Conservation (phyloP, 2,329 filamentous ascomycete species). For the Neonectria sp. region DNA sequence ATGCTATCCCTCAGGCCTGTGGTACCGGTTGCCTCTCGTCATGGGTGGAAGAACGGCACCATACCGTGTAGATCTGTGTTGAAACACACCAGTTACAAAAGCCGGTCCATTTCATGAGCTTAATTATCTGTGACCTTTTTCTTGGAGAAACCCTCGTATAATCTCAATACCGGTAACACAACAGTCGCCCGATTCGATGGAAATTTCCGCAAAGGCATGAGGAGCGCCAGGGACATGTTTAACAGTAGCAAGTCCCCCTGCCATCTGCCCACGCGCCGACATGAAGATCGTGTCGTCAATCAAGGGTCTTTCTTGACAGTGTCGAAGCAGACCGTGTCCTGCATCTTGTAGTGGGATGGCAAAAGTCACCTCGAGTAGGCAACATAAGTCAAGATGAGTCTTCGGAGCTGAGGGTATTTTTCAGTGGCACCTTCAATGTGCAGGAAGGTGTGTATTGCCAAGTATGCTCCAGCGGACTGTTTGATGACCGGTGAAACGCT, state of each 20-base stretch:
- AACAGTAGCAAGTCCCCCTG: conserved; percentile 28
- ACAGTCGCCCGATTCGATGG: conserved; percentile 20
- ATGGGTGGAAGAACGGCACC: no score
- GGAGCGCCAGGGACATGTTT: conserved; percentile 31
- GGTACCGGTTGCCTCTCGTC: no score
- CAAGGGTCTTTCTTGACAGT: conserved; percentile 14
- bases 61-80: no score
- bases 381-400: conserved; percentile 14
- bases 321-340: conserved; percentile 8
- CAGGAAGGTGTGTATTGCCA: conserved; percentile 20
- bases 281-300: conserved; percentile 38
- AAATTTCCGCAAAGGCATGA: conserved; percentile 28
- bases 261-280: conserved; percentile 33
- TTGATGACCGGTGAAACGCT: background rate
- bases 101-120: no score
- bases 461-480: conserved; percentile 19
- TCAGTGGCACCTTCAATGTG: conserved; percentile 7
- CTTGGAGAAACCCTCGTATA: conserved; percentile 16
- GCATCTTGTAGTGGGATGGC: conserved; percentile 12
- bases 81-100: no score
- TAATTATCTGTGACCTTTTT: background rate
- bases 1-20: no score
- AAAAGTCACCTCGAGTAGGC: conserved; percentile 13
- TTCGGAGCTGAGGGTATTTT: background rate
- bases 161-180: conserved; percentile 2